phyloP scores from a whole-genome alignment of 1,139 yeast genomes.

The Nakaseomyces delphensis region DNA sequence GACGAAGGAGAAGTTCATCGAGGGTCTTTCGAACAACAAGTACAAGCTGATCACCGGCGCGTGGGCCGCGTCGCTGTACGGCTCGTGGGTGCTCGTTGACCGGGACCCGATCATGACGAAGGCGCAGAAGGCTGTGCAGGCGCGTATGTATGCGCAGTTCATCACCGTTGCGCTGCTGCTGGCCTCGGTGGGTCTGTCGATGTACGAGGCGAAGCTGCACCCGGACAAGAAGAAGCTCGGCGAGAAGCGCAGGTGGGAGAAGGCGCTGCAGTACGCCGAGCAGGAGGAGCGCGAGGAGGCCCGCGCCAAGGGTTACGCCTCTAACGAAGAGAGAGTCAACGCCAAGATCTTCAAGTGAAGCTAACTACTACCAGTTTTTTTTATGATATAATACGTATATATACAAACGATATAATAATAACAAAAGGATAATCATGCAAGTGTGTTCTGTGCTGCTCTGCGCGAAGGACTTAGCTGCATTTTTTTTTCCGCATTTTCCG shows the following conservation, averaged over 20 bases:
- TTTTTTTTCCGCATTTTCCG: background rate
- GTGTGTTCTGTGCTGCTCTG: no score
- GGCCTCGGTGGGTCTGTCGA: conserved; percentile 53
- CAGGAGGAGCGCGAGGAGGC: conserved; percentile 30
- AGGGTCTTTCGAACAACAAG: conserved; percentile 48
- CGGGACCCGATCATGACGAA: conserved; percentile 68
- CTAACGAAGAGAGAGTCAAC: conserved; percentile 29
- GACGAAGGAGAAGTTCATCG: conserved; percentile 38
- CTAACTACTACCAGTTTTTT: background rate
- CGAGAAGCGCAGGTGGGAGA: conserved; percentile 38
- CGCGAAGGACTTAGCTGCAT: no score
- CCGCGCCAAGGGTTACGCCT: conserved; percentile 14
- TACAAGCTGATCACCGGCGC: conserved; percentile 68
- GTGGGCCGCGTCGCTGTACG: conserved; percentile 84
- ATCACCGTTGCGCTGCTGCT: conserved; percentile 57
- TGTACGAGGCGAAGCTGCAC: conserved; percentile 50
- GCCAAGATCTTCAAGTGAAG: conserved; percentile 29
- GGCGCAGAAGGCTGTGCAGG: conserved; percentile 83
- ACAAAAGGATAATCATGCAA: no score
- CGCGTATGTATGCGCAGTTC: conserved; percentile 91
- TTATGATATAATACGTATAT: background rate
- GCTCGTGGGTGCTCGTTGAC: conserved; percentile 71
- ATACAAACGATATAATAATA: no score
- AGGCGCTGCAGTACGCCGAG: conserved; percentile 34
- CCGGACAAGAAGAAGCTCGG: conserved; percentile 35